phyloP scores from a whole-genome alignment of 345 rosid species.

The Populus tremula region DNA sequence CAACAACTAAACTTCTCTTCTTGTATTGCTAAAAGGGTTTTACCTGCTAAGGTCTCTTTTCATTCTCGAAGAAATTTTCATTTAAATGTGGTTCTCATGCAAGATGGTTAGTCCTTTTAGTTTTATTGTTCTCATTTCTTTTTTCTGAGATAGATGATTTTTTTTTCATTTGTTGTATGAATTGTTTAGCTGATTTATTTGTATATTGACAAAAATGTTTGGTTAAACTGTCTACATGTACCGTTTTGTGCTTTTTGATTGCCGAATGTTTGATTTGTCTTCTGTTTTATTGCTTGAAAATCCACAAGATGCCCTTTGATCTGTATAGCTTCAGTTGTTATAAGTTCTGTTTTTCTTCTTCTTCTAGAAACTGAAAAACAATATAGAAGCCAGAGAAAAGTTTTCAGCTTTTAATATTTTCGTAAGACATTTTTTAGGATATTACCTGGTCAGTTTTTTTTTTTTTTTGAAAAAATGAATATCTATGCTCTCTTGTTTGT shows the following conservation, averaged over 20 bases:
- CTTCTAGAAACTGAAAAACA: background rate
- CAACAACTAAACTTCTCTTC: constrained; percentile 40
- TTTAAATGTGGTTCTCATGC: constrained; percentile 43
- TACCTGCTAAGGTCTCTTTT: constrained; percentile 42
- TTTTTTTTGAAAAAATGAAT: background rate
- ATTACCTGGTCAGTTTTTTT: background rate
- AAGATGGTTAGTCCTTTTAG: constrained; percentile 21
- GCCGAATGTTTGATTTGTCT: background rate
- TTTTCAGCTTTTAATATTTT: background rate
- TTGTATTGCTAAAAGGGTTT: constrained; percentile 23
- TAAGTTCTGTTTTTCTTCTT: background rate
- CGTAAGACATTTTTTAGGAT: background rate
- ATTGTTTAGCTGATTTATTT: background rate
- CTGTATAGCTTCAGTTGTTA: background rate
- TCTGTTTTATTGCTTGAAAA: background rate
- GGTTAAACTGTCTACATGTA: background rate
- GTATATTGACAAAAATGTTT: background rate
- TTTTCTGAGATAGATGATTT: background rate
- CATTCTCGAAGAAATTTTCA: constrained; percentile 35
- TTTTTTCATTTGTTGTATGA: background rate
- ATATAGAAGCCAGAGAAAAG: background rate
- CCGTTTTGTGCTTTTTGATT: background rate
- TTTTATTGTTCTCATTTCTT: constrained; percentile 34
- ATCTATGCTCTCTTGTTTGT: background rate
- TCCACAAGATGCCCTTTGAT: background rate